These are phyloP conservation scores for Rhodocollybia butyracea DNA, from an alignment of 768 basidiomycete genomes.

Conservation along the genomic window DNA sequence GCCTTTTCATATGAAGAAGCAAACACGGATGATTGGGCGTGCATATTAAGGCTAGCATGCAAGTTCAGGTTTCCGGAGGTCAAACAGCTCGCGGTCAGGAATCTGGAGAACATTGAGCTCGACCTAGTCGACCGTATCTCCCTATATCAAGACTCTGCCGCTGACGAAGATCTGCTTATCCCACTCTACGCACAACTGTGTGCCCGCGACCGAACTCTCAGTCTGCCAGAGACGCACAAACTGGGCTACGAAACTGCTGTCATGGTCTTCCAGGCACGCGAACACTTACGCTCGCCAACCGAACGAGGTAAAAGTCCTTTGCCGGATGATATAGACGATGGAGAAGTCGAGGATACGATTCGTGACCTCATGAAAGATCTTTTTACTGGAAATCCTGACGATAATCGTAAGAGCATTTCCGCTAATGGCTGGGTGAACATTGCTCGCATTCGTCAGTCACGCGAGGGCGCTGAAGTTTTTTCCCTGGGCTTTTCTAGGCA, in stretches of 20 bases:
- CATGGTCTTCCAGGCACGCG: slow-evolving; percentile 33
- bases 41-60: slow-evolving; percentile 37
- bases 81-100: slow-evolving; percentile 24
- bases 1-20: slow-evolving; percentile 32
- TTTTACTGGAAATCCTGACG: slow-evolving; percentile 1
- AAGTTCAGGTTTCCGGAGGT: slow-evolving; percentile 39
- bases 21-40: slow-evolving; percentile 36
- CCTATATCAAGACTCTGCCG: slow-evolving; percentile 37
- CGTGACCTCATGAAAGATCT: slow-evolving; percentile 9
- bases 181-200: slow-evolving; percentile 42
- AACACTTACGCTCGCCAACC: slow-evolving; percentile 22
- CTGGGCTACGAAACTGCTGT: slow-evolving; percentile 42
- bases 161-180: slow-evolving; percentile 35
- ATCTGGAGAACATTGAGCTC: slow-evolving; percentile 30
- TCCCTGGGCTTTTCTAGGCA: background rate
- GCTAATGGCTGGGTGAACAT: slow-evolving; percentile 8
- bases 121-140: slow-evolving; percentile 50
- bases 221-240: slow-evolving; percentile 38
- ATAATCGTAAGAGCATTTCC: slow-evolving; percentile 9
- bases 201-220: slow-evolving; percentile 34
- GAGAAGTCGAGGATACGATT: slow-evolving; percentile 8
- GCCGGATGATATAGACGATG: slow-evolving; percentile 5
- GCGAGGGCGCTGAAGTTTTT: slow-evolving; percentile 2
- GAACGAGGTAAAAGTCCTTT: slow-evolving; percentile 12
- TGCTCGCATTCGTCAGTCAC: slow-evolving; percentile 3